A percentile compares a stretch with the other conserved stretches of the same genome.
Conservation (phyloP, 768 basidiomycete genomes). For the Lactarius deliciosus region DNA sequence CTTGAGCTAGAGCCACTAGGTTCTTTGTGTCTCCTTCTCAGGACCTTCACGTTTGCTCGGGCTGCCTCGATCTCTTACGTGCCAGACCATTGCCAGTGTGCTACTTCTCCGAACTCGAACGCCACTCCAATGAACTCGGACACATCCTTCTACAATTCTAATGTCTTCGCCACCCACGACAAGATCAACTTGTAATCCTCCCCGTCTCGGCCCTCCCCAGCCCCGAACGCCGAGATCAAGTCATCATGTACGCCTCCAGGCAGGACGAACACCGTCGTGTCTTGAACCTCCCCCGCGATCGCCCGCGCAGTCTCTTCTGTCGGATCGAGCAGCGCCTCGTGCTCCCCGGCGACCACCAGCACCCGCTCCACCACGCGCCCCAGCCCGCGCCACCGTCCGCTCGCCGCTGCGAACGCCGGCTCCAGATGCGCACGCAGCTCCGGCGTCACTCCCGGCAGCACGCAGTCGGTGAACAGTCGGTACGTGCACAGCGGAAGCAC, state of each 20-base stretch:
- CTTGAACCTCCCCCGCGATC: slow-evolving; percentile 3
- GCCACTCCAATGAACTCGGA: no score
- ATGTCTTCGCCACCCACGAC: background rate
- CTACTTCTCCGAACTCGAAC: no score
- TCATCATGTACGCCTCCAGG: slow-evolving; percentile 24
- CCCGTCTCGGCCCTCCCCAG: slow-evolving; percentile 11
- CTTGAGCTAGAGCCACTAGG: no score
- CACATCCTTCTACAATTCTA: background rate
- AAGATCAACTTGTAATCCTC: slow-evolving; percentile 3
- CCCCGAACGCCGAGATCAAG: slow-evolving; percentile 2
- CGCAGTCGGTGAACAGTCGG: background rate
- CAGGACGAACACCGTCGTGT: slow-evolving; percentile 7
- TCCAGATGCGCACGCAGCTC: slow-evolving; percentile 9
- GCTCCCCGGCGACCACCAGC: slow-evolving; percentile 5
- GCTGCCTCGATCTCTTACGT: no score
- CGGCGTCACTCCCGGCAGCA: slow-evolving; percentile 4
- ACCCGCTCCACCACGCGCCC: background rate
- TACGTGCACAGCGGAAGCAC: background rate
- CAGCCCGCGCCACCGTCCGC: slow-evolving; percentile 7
- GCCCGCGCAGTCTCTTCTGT: background rate
- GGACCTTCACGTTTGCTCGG: no score
- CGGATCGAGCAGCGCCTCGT: slow-evolving; percentile 8
- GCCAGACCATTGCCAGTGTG: no score
- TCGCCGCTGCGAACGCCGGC: slow-evolving; percentile 6
- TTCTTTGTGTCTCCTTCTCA: no score